Evolutionary conservation across 1,284 basidiomycete genomes (phyloP).

Genomic region (Sanguinoderma infundibulare): DNA sequence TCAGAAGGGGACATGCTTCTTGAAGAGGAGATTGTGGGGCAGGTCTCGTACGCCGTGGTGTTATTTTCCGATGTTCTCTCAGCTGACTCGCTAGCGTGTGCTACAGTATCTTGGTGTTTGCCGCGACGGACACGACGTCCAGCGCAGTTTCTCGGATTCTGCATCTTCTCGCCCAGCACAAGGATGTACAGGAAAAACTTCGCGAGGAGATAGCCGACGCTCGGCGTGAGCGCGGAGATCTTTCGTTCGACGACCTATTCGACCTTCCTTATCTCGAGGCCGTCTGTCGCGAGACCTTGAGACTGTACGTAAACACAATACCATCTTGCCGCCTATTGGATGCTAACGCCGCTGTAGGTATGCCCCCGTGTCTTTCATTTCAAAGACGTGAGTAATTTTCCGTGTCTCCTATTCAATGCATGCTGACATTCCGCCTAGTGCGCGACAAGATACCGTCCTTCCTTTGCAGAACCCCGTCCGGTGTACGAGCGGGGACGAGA

Average conservation of each 20-base stretch:
- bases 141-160: constrained; percentile 14
- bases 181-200: constrained; percentile 21
- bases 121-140: constrained; percentile 23
- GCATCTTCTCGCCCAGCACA: constrained; percentile 16
- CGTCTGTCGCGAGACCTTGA: constrained; percentile 11
- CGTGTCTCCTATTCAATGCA: not conserved
- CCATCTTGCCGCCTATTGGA: not conserved
- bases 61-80: not conserved
- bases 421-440: constrained; percentile 10
- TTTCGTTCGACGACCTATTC: constrained; percentile 12
- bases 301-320: not conserved
- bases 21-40: constrained; percentile 34
- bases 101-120: constrained; percentile 17
- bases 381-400: not conserved
- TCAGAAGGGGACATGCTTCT: constrained; percentile 30
- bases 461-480: constrained; percentile 26
- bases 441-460: constrained; percentile 23
- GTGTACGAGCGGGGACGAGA: constrained; percentile 32
- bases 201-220: constrained; percentile 20
- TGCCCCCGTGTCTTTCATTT: not conserved
- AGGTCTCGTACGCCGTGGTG: constrained; percentile 33
- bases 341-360: not conserved
- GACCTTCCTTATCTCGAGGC: constrained; percentile 12
- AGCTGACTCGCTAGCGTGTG: not conserved
- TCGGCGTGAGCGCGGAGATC: not conserved